Evolutionary conservation across 306 rosid genomes (phyloP).

Genomic region (Clitoria ternatea): DNA sequence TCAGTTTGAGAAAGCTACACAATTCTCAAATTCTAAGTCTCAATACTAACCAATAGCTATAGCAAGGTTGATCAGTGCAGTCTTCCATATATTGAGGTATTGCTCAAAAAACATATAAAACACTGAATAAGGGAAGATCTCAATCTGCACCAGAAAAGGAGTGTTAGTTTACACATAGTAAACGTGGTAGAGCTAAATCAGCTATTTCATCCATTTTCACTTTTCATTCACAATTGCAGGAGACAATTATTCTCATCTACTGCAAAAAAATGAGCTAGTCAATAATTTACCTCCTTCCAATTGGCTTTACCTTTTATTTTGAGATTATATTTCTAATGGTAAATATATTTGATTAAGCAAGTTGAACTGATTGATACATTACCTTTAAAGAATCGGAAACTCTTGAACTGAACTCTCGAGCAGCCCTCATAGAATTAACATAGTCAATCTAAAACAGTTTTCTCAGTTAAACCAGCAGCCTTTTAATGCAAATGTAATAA

Average conservation of each 20-base stretch:
- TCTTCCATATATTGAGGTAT: conserved; percentile 97
- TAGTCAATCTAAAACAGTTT: conserved; percentile 58
- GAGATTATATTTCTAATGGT: not conserved
- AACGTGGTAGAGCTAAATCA: not conserved
- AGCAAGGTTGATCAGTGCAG: conserved; percentile 87
- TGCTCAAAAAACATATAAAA: conserved; percentile 99
- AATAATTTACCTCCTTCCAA: not conserved
- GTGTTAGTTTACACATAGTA: conserved; percentile 26
- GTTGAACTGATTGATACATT: conserved; percentile 10
- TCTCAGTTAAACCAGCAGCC: conserved; percentile 19
- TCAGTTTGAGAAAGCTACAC: not conserved
- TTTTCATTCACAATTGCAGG: conserved; percentile 10
- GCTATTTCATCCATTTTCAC: conserved; percentile 1
- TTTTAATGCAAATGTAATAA: conserved; percentile 14
- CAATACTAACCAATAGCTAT: conserved; percentile 88
- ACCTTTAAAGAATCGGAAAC: conserved; percentile 93
- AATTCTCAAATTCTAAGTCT: conserved; percentile 15
- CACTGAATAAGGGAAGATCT: conserved; percentile 93
- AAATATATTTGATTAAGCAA: not conserved
- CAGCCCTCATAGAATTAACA: conserved; percentile 93
- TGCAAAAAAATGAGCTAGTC: conserved; percentile 7
- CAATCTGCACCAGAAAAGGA: conserved; percentile 70
- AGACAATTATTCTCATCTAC: conserved; percentile 8
- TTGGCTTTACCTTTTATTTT: not conserved
- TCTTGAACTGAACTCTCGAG: conserved; percentile 84